Percentiles rank a stretch among this genome's conserved stretches.
Evolutionary conservation across 805 yeast species (phyloP).

Genomic region (Kodamaea jinghongensis): DNA sequence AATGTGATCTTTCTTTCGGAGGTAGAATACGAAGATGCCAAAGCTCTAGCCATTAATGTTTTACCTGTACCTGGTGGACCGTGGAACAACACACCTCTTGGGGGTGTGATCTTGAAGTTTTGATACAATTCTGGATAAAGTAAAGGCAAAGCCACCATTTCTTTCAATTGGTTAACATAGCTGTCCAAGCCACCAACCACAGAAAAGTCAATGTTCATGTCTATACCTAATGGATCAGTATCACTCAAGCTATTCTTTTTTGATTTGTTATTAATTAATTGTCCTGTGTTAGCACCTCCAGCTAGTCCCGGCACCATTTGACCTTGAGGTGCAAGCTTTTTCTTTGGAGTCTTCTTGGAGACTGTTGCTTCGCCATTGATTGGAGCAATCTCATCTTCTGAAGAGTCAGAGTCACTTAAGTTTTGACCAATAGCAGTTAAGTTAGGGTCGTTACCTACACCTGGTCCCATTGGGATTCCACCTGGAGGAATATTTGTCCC

Average conservation of each 20-base stretch:
- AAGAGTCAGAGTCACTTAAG: slow-evolving; percentile 54
- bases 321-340: slow-evolving; percentile 12
- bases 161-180: slow-evolving; percentile 88
- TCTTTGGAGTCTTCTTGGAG: slow-evolving; percentile 25
- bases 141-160: slow-evolving; percentile 93
- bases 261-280: slow-evolving; percentile 32
- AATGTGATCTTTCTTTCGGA: slow-evolving; percentile 85
- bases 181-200: slow-evolving; percentile 90
- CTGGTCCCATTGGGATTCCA: slow-evolving; percentile 39
- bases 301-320: slow-evolving; percentile 10
- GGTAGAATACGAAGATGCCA: slow-evolving; percentile 92
- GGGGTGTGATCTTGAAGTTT: slow-evolving; percentile 88
- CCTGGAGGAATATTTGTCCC: slow-evolving; percentile 62
- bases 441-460: slow-evolving; percentile 25
- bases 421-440: slow-evolving; percentile 35
- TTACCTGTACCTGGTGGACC: slow-evolving; percentile 99
- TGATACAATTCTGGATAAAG: slow-evolving; percentile 92
- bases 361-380: slow-evolving; percentile 39
- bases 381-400: slow-evolving; percentile 58
- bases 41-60: slow-evolving; percentile 94
- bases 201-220: slow-evolving; percentile 78
- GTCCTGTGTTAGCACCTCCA: slow-evolving; percentile 22
- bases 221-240: slow-evolving; percentile 89
- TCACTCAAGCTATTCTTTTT: slow-evolving; percentile 72
- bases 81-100: slow-evolving; percentile 94